Base-by-base conservation (phyloP, 345 rosid species). In the Xanthoceras sorbifolium region DNA sequence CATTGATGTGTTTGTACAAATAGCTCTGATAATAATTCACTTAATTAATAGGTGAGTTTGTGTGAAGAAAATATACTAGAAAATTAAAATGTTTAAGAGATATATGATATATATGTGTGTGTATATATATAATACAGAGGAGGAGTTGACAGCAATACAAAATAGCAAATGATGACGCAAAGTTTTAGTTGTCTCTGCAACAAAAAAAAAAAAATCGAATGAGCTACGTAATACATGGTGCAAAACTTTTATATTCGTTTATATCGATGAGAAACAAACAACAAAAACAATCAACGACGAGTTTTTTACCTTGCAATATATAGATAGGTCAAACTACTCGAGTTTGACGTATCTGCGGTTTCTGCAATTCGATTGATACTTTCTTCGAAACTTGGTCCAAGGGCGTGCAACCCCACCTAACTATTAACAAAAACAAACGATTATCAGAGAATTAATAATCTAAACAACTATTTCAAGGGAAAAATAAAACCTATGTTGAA, bases 311-410 rank as follows among this genome's bases (percentile, higher is more conserved):
- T 0, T 54, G 9, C 74, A 71, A 31, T 52, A 54, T 50, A 31
- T 71, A n/a, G 31, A 32, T 71, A n/a, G 31, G n/a, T 71, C 64
- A 40, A 70, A 20, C n/a, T 46, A 1, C 0, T 12, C 9, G 62
- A 71, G 18, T 20, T 29, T 4, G 74, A 71, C 29, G 74, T 54
- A 54, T 71, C 64, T n/a, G 74, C 46, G n/a, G 64, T 54, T 71
- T 71, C 63, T 18, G 74, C 64, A 71, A 71, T 71, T 5, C 9
- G 62, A 71, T 71, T 71, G 1, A 54, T 44, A 71, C 57, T 28
- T 1, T 6, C 32, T 10, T 32, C 44, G 20, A 68, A 54, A 42
- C 34, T 22, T 25, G 7, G n/a, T 25, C 15, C 57, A 14, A n/a
- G 6, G 22, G 25, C n/a, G 0, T 7, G 14, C 17, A 44, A 14